Conservation (phyloP, 352 stramenopile genomes). For the Phytophthora brassicae region DNA sequence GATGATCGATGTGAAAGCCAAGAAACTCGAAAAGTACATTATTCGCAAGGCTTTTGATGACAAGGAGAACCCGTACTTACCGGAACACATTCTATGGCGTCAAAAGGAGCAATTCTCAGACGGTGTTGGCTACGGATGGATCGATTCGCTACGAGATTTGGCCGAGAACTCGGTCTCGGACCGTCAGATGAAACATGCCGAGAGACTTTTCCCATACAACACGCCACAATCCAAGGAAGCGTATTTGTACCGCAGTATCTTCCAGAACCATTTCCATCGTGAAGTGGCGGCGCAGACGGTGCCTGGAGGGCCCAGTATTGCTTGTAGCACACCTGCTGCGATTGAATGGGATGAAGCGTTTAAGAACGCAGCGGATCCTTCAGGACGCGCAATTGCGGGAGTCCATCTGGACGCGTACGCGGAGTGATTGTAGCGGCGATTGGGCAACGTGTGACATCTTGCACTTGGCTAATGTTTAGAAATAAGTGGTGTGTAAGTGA, state of each 20-base stretch:
- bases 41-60: slow-evolving; percentile 99
- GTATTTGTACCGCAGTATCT: slow-evolving; percentile 96
- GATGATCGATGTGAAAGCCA: slow-evolving; percentile 93
- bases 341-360: slow-evolving; percentile 98
- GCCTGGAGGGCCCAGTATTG: slow-evolving; percentile 97
- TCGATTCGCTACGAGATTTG: slow-evolving; percentile 96
- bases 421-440: slow-evolving; percentile 29
- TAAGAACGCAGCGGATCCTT: slow-evolving; percentile 94
- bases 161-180: slow-evolving; percentile 95
- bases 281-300: slow-evolving; percentile 97
- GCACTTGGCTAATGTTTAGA: too few species aligned
- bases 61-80: slow-evolving; percentile 96
- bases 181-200: slow-evolving; percentile 94
- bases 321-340: slow-evolving; percentile 96
- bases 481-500: too few species aligned
- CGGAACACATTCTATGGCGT: slow-evolving; percentile 97
- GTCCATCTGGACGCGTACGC: slow-evolving; percentile 96
- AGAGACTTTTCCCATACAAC: slow-evolving; percentile 97
- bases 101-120: slow-evolving; percentile 99
- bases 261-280: slow-evolving; percentile 98
- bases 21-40: slow-evolving; percentile 98
- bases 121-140: slow-evolving; percentile 99
- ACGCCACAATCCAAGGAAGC: slow-evolving; percentile 98
- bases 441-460: too few species aligned
- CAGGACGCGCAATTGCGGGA: slow-evolving; percentile 92